phyloP scores from a whole-genome alignment of 805 yeast genomes.

The Zygoascus flipseniorum region DNA sequence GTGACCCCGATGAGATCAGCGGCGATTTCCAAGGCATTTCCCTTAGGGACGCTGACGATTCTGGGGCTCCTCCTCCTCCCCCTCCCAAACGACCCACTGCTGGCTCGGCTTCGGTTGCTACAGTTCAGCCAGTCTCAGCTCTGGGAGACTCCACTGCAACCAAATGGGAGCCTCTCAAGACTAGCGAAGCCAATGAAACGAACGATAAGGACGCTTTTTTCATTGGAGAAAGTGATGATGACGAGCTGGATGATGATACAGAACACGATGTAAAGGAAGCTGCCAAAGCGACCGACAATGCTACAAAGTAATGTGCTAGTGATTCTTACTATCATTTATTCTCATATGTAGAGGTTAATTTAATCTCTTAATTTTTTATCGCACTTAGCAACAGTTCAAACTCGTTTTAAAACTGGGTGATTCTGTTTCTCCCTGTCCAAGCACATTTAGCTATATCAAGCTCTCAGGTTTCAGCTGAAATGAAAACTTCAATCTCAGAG shows the following conservation, averaged over 20 bases:
- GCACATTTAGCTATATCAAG: background rate
- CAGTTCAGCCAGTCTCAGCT: slow-evolving; percentile 15
- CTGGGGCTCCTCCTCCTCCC: slow-evolving; percentile 11
- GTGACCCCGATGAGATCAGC: slow-evolving; percentile 46
- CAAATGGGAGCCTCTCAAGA: slow-evolving; percentile 39
- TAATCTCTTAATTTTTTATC: too few species aligned
- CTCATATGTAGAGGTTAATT: too few species aligned
- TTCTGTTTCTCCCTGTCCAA: too few species aligned
- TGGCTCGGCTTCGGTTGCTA: slow-evolving; percentile 4
- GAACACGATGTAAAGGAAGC: background rate
- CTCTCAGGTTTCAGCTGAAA: too few species aligned
- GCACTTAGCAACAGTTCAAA: too few species aligned
- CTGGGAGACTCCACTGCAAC: slow-evolving; percentile 14
- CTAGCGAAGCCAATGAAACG: slow-evolving; percentile 32
- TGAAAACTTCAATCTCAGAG: too few species aligned
- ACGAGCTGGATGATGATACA: slow-evolving; percentile 14
- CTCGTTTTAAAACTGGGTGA: too few species aligned
- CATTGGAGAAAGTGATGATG: slow-evolving; percentile 45
- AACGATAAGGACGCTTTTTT: slow-evolving; percentile 39
- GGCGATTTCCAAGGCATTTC: slow-evolving; percentile 44
- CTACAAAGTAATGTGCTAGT: too few species aligned
- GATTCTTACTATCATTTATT: too few species aligned
- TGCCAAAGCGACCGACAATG: background rate
- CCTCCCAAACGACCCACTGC: slow-evolving; percentile 29
- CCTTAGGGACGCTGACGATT: slow-evolving; percentile 29